Evolutionary conservation across 768 basidiomycete species (phyloP), one percentile per base, ranked within the genome.

Genomic region (Pleurotus eryngii): DNA sequence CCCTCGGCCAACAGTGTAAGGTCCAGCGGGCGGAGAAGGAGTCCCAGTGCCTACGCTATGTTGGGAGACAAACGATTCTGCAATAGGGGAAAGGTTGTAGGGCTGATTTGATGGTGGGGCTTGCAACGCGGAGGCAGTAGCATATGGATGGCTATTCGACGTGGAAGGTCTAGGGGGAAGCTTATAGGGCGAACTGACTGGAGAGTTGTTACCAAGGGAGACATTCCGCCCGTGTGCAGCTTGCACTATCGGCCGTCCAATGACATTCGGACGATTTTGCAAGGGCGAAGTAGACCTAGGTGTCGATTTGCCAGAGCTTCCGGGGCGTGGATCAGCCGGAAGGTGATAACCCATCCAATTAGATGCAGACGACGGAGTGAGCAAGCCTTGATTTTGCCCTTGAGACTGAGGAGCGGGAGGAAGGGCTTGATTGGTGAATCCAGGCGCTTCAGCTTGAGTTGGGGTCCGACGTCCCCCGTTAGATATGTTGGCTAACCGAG

Each of bases 41-140:
- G 75, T 78, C 30, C 30, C 30, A 4, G 30, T 35, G 48, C 68
- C 68, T 20, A 75, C 72, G 69, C 63, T 68, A 37, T 67, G 66
- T 43, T 72, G 67, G 9, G 70, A 64, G 48, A 69, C 69, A 66
- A 86, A 90, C 1, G 81, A 72, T 67, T 92, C 90, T 22, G 84
- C 77, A 55, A 92, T 89, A 0, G 90, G 90, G 1, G 90, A 91
- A 47, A 92, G 78, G 30, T 77, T 80, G 4, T 74, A 68, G 1
- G 69, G 64, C 53, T 71, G 75, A 43, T 60, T 56, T 18, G 68
- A 45, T 2, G 74, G 70, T 5, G 72, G 67, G 49, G 77, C 73
- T 14, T 77, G 64, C 47, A 71, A 68, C 4, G 81, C 68, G 64
- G 82, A 82, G 51, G 79, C 75, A 20, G 74, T 81, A 0, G 84